phyloP scores from a whole-genome alignment of 2,329 filamentous ascomycete species.

The Monosporascus sp. region DNA sequence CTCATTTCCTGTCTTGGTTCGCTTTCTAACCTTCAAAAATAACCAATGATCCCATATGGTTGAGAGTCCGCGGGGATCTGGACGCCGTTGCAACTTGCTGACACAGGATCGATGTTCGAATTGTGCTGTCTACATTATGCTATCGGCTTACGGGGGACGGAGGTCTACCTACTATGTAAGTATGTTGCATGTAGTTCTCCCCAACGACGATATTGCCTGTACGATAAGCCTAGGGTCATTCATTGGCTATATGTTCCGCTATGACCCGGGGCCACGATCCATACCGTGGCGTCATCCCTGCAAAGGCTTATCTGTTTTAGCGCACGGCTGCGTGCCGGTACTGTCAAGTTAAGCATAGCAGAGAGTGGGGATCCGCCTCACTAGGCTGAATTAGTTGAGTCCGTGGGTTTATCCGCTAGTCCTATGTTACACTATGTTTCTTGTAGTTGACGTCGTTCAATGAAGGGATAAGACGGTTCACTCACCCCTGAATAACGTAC shows the following conservation, averaged over 20 bases:
- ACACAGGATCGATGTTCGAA: neutral
- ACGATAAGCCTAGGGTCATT: conserved; percentile 9
- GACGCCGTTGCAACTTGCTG: neutral
- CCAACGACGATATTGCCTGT: neutral
- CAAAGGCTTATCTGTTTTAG: conserved; percentile 7
- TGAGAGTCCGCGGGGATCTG: neutral
- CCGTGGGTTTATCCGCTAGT: too few species aligned
- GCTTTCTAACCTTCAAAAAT: too few species aligned
- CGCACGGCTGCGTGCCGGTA: neutral
- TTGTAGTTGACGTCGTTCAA: too few species aligned
- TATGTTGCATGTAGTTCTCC: neutral
- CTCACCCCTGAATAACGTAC: too few species aligned
- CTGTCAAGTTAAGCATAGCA: neutral
- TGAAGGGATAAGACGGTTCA: too few species aligned
- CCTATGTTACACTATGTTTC: too few species aligned
- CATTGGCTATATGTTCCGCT: conserved; percentile 9
- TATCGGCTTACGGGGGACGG: neutral
- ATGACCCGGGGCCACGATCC: neutral
- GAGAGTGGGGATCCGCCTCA: neutral
- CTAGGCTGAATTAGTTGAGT: neutral
- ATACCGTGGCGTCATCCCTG: conserved; percentile 12
- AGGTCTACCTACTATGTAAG: neutral
- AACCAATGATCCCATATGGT: neutral
- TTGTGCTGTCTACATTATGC: too few species aligned
- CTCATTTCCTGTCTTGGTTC: neutral